phyloP scores from a whole-genome alignment of 306 rosid genomes.

The Fagus crenata region DNA sequence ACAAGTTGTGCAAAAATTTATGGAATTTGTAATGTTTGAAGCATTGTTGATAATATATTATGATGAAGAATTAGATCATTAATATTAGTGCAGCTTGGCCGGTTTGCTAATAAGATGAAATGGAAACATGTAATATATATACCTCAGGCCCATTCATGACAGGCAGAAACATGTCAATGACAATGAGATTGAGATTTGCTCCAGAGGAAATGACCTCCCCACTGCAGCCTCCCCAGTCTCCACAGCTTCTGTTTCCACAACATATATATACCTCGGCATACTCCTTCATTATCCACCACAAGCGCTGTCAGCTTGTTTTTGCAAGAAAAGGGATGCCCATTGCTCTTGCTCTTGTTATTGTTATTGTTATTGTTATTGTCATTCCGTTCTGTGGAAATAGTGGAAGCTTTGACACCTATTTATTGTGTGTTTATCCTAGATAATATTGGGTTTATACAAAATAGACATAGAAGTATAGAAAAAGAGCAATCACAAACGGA shows the following conservation, averaged over 20 bases:
- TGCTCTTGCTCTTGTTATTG: neutral
- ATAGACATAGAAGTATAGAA: too few species aligned
- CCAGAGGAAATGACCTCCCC: slow-evolving; percentile 17
- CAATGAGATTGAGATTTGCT: slow-evolving; percentile 13
- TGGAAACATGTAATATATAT: neutral
- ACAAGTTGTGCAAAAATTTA: too few species aligned
- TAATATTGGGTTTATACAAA: too few species aligned
- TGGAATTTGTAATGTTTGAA: too few species aligned
- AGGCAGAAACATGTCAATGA: slow-evolving; percentile 16
- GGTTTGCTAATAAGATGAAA: neutral
- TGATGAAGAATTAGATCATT: too few species aligned
- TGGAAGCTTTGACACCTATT: too few species aligned
- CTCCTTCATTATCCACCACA: slow-evolving; percentile 16
- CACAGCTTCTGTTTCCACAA: slow-evolving; percentile 17
- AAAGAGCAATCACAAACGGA: too few species aligned
- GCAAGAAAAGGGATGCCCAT: neutral
- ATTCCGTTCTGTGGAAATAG: too few species aligned
- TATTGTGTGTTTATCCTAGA: too few species aligned
- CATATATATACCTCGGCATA: neutral
- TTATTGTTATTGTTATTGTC: too few species aligned
- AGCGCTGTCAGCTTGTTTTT: slow-evolving; percentile 25
- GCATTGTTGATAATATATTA: too few species aligned
- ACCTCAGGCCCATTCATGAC: slow-evolving; percentile 16
- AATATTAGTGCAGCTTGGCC: neutral
- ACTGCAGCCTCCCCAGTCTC: slow-evolving; percentile 20